A percentile compares a stretch with the other conserved stretches of the same genome.
Evolutionary conservation across 495 filamentous ascomycete species (phyloP).

Genomic region (Aspergillus hancockii): DNA sequence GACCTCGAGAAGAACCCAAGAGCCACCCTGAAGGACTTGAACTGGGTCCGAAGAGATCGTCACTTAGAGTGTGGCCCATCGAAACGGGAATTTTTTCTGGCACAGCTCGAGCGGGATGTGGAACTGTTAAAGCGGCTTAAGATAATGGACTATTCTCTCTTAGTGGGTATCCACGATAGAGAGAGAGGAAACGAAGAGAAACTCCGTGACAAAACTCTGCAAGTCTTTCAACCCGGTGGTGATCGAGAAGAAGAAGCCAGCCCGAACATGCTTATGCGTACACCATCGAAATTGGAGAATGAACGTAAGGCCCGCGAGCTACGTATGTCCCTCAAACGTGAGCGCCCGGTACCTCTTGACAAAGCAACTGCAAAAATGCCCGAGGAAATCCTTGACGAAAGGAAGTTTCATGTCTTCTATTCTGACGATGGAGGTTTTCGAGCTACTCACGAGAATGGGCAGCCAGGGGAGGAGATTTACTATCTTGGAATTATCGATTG

Average conservation of each 20-base stretch:
- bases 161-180: slow-evolving; percentile 92
- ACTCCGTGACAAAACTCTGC: slow-evolving; percentile 88
- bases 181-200: slow-evolving; percentile 92
- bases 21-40: slow-evolving; percentile 93
- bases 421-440: slow-evolving; percentile 90
- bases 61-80: slow-evolving; percentile 83
- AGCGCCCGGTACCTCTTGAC: slow-evolving; percentile 89
- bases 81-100: slow-evolving; percentile 83
- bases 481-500: slow-evolving; percentile 98
- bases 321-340: slow-evolving; percentile 85
- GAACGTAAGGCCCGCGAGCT: slow-evolving; percentile 89
- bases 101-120: slow-evolving; percentile 87
- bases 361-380: slow-evolving; percentile 84
- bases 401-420: slow-evolving; percentile 77
- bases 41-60: slow-evolving; percentile 87
- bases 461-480: slow-evolving; percentile 87
- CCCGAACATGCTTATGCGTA: slow-evolving; percentile 74
- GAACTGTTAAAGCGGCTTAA: slow-evolving; percentile 79
- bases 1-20: slow-evolving; percentile 85
- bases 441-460: slow-evolving; percentile 88
- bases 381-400: slow-evolving; percentile 73
- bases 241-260: slow-evolving; percentile 56
- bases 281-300: slow-evolving; percentile 91
- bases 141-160: slow-evolving; percentile 98
- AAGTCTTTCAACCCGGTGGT: slow-evolving; percentile 92